Percentiles rank a stretch among this genome's conserved stretches.
Evolutionary conservation across 805 yeast species (phyloP).

Genomic region (Saccharomycopsis sp.): DNA sequence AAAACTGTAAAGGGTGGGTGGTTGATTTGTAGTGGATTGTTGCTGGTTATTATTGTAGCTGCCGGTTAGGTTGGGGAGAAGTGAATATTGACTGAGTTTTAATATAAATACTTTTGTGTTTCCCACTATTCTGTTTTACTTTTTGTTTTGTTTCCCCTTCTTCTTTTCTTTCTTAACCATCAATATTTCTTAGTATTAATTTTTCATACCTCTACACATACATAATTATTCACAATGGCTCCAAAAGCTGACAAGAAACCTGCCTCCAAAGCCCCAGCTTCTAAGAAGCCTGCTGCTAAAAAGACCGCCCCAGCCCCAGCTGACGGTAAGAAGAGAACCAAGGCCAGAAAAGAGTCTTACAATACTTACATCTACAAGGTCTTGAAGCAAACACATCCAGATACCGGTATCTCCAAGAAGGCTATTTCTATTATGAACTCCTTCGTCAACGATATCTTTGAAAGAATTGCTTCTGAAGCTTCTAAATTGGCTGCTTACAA

Average conservation of each 20-base stretch:
- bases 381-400: slow-evolving; percentile 98
- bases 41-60: not conserved
- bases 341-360: slow-evolving; percentile 97
- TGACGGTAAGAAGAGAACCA: slow-evolving; percentile 71
- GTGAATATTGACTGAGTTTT: not conserved
- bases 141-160: not conserved
- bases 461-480: slow-evolving; percentile 97
- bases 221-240: slow-evolving; percentile 43
- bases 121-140: not conserved
- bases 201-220: not conserved
- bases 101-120: not conserved
- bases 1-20: not conserved
- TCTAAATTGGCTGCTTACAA: slow-evolving; percentile 98
- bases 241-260: slow-evolving; percentile 56
- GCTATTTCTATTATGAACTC: slow-evolving; percentile 99
- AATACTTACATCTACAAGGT: slow-evolving; percentile 98
- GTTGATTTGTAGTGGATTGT: not conserved
- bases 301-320: slow-evolving; percentile 74
- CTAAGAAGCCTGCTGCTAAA: slow-evolving; percentile 90
- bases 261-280: slow-evolving; percentile 97
- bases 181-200: too few species aligned
- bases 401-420: slow-evolving; percentile 97
- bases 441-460: slow-evolving; percentile 95
- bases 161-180: not conserved
- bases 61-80: not conserved